A percentile compares a stretch with the other conserved stretches of the same genome.
These are phyloP conservation scores for Oemleria cerasiformis DNA, from an alignment of 306 rosid species.

Conservation along the genomic window DNA sequence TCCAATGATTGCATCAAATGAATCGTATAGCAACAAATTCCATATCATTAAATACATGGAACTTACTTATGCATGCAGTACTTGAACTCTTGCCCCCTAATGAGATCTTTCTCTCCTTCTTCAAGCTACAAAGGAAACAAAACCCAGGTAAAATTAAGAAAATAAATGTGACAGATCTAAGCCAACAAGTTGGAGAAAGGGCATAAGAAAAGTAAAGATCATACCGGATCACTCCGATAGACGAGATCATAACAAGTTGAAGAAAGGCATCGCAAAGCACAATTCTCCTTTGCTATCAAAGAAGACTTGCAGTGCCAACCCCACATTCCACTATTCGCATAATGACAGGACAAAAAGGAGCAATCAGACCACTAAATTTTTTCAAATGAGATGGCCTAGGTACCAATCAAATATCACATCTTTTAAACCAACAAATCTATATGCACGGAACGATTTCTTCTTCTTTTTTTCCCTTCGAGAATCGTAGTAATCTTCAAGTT, in stretches of 20 bases:
- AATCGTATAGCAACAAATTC: not conserved
- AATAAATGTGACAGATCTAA: not conserved
- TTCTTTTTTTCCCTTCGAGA: not conserved
- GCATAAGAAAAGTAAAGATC: conserved; percentile 11
- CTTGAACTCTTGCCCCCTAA: conserved; percentile 80
- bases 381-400: not conserved
- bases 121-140: conserved; percentile 61
- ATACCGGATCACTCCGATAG: conserved; percentile 86
- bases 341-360: not conserved
- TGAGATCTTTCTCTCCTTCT: conserved; percentile 88
- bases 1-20: conserved; percentile 1
- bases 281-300: conserved; percentile 70
- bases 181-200: not conserved
- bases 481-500: not conserved
- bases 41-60: not conserved
- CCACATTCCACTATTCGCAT: conserved; percentile 70
- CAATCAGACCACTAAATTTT: not conserved
- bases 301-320: conserved; percentile 80
- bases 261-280: conserved; percentile 87
- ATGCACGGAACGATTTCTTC: not conserved
- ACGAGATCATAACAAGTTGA: conserved; percentile 71
- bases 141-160: not conserved
- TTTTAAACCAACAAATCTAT: not conserved
- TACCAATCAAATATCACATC: not conserved
- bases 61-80: conserved; percentile 88